Percentiles rank a stretch among this genome's conserved stretches.
phyloP scores from a whole-genome alignment of 768 basidiomycete genomes.

The Suillus decipiens region DNA sequence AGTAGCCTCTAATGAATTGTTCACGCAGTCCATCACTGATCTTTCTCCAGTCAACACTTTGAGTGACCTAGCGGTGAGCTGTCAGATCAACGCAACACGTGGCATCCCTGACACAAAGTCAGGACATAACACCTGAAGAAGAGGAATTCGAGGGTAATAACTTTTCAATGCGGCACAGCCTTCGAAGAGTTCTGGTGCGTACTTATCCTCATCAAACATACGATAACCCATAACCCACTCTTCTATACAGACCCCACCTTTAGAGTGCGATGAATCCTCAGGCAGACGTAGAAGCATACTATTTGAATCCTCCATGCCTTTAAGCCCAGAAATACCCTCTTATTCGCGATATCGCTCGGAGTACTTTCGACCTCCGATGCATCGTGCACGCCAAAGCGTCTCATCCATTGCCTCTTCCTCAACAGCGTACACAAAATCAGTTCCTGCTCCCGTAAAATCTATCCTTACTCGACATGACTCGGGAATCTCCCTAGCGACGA shows the following conservation, averaged over 20 bases:
- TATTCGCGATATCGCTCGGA: conserved; percentile 22
- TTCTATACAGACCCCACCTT: conserved; percentile 25
- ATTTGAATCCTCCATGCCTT: conserved; percentile 22
- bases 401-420: conserved; percentile 41
- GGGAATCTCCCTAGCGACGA: conserved; percentile 45
- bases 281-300: conserved; percentile 30
- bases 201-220: conserved; percentile 5
- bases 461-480: conserved; percentile 57
- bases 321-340: conserved; percentile 5
- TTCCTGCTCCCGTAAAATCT: conserved; percentile 48
- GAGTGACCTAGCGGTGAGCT: conserved; percentile 32
- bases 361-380: conserved; percentile 20
- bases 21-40: conserved; percentile 21
- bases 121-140: conserved; percentile 32
- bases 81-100: conserved; percentile 19
- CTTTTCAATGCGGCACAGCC: conserved; percentile 29
- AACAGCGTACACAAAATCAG: conserved; percentile 27
- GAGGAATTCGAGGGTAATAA: conserved; percentile 25
- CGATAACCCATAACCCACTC: not conserved
- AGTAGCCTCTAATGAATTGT: conserved; percentile 1
- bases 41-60: conserved; percentile 25
- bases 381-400: conserved; percentile 36
- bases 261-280: conserved; percentile 13
- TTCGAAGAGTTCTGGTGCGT: conserved; percentile 32
- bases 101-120: conserved; percentile 23